Base-by-base conservation (phyloP, 805 yeast species). In the Cyberlindnera japonica region DNA sequence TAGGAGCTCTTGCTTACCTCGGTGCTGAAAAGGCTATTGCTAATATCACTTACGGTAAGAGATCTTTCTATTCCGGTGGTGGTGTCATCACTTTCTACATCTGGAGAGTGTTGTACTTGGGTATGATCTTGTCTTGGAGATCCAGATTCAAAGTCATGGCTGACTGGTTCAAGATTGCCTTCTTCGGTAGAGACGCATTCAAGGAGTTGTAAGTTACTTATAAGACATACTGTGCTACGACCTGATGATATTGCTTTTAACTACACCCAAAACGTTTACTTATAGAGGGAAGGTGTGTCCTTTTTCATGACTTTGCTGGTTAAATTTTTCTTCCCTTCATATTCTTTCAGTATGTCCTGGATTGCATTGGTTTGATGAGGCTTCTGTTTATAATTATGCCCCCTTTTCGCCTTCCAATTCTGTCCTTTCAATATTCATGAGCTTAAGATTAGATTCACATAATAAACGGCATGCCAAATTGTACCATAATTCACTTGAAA, bases 1-100 rank as follows among this genome's bases (percentile, higher is more conserved):
- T 81, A 67, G 97, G 97, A 67, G 81, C 96, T 13, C 74, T 89
- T 51, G 96, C 96, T 23, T 89, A 89, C 69, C 79, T 89, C 63
- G 97, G 97, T 55, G 75, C 86, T 30, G 97, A 90, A 65, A 79
- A 80, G 65, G 97, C 97, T 39, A 91, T 89, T 57, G 97, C 97
- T 26, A 95, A 90, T 64, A 75, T 90, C 57, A 77, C 84, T n/a
- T 68, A 71, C 53, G 85, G 85, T 54, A 80, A 79, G 59, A 83
- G 88, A 77, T 79, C 85, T 35, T 79, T 83, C 62, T 78, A 86
- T 60, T 78, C 95, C 9, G 75, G 90, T 43, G 95, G 95, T 60
- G 97, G 97, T 62, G 70, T 81, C 35, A 65, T 88, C 59, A 89
- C 97, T 25, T 89, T 83, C 72, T 74, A 86, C 63, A 81, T 89